These are phyloP conservation scores for Mycena crocata DNA, from an alignment of 768 basidiomycete genomes.

Conservation along the genomic window DNA sequence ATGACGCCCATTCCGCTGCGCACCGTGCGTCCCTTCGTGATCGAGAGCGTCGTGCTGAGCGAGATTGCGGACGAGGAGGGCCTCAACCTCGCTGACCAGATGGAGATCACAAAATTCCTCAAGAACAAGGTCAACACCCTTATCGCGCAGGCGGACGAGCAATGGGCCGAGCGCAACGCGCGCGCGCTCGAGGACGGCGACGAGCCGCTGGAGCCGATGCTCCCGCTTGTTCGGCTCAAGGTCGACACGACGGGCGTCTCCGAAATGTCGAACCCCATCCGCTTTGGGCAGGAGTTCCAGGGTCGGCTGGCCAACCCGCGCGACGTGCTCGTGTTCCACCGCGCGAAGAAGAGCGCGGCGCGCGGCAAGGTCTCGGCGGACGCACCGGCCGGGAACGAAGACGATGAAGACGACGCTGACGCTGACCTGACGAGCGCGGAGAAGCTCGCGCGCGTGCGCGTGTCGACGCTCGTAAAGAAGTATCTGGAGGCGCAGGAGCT, in stretches of 20 bases:
- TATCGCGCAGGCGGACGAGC: constrained; percentile 79
- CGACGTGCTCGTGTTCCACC: constrained; percentile 92
- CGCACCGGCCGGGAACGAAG: constrained; percentile 74
- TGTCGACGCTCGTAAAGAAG: constrained; percentile 91
- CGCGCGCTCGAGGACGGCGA: constrained; percentile 72
- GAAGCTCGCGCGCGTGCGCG: constrained; percentile 83
- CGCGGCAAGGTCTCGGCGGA: constrained; percentile 74
- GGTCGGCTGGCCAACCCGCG: constrained; percentile 94
- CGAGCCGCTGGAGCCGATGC: constrained; percentile 72
- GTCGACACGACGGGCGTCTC: constrained; percentile 93
- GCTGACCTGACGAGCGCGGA: constrained; percentile 68
- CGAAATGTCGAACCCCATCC: constrained; percentile 94
- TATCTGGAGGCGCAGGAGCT: constrained; percentile 94
- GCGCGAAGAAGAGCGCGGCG: constrained; percentile 72
- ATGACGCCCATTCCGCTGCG: constrained; percentile 88
- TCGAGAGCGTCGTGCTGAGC: constrained; percentile 82
- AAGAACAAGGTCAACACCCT: constrained; percentile 80
- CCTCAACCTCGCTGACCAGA: constrained; percentile 83
- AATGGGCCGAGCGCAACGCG: constrained; percentile 83
- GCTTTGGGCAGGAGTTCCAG: constrained; percentile 96
- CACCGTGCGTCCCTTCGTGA: constrained; percentile 94
- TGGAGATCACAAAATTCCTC: constrained; percentile 85
- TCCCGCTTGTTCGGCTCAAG: constrained; percentile 90
- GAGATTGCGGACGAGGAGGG: constrained; percentile 84
- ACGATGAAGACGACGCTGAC: constrained; percentile 70